Base-by-base conservation (phyloP, 768 basidiomycete genomes). In the Udeniomyces megalosporus region DNA sequence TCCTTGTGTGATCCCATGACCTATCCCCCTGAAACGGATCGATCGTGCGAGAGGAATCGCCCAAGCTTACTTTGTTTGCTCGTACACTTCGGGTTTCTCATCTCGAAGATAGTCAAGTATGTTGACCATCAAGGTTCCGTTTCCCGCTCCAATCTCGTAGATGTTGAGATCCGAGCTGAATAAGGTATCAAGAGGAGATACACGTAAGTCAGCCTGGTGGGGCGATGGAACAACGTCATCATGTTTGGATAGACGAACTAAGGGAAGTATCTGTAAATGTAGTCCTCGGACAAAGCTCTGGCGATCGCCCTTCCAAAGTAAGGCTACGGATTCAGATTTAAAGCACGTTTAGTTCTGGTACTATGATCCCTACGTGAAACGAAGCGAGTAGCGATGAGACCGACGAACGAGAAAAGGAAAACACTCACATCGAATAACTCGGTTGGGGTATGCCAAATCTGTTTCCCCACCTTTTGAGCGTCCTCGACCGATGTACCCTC, bases 391-490 rank as follows among this genome's bases (percentile, higher is more conserved):
- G 8, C 10, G 38, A 8, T 42, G 38, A 17, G 17, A 17, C 38
- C 38, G 17, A 42, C 17, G 10, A 8, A 8, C 38, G 8, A 38
- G 49, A 51, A 28, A 22, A 14, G 45, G 29, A 31, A 29, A 49
- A 28, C 10, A 71, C 79, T 55, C 69, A 92, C 95, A 82, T 92
- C 90, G 78, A 99, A 96, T 32, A 99, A 74, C 71, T 97, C 95
- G 0, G 90, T 93, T 0, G 95, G 95, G 1, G 95, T 99, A 74
- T 99, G 95, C 95, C 95, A 99, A 58, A 99, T 76, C 75, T 99
- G 93, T 69, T 82, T 80, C 6, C 90, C 72, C 15, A 71, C 58
- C 20, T 57, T 49, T 14, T 57, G 44, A 5, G 60, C 48, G 14
- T 31, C 28, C 35, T 24, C 60, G 48, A 42, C n/a, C 88, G 24